Conservation (phyloP, 1,284 basidiomycete genomes). For the Trametes pubescens region DNA sequence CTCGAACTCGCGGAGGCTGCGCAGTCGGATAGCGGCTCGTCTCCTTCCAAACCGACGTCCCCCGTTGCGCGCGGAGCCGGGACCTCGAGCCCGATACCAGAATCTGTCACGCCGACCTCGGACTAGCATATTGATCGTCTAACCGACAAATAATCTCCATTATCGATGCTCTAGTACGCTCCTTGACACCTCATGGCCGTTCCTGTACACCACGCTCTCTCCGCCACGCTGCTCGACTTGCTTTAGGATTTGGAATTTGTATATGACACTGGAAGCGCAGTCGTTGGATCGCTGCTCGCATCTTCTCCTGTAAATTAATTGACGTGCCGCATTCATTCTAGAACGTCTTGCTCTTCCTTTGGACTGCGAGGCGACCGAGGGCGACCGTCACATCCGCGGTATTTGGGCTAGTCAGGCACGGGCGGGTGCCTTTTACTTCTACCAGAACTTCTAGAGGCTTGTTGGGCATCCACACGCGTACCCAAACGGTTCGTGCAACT, state of each 20-base stretch:
- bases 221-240: constrained; percentile 15
- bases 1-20: constrained; percentile 36
- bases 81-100: constrained; percentile 29
- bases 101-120: constrained; percentile 8
- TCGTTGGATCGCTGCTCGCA: constrained; percentile 13
- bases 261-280: constrained; percentile 7
- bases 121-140: constrained; percentile 1
- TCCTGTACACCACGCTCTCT: constrained; percentile 18
- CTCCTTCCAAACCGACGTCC: constrained; percentile 19
- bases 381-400: too few species aligned
- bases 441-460: too few species aligned
- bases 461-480: too few species aligned
- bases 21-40: constrained; percentile 4
- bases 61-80: constrained; percentile 25
- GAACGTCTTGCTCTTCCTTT: background rate
- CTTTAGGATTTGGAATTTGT: constrained; percentile 19
- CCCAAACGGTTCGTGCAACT: too few species aligned
- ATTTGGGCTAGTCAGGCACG: too few species aligned
- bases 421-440: too few species aligned
- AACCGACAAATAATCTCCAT: background rate
- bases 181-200: background rate
- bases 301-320: constrained; percentile 13
- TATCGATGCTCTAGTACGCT: background rate
- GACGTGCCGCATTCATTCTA: background rate
- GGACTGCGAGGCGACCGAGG: too few species aligned